Evolutionary conservation across 768 basidiomycete species (phyloP).

Genomic region (Termitomyces sp.): DNA sequence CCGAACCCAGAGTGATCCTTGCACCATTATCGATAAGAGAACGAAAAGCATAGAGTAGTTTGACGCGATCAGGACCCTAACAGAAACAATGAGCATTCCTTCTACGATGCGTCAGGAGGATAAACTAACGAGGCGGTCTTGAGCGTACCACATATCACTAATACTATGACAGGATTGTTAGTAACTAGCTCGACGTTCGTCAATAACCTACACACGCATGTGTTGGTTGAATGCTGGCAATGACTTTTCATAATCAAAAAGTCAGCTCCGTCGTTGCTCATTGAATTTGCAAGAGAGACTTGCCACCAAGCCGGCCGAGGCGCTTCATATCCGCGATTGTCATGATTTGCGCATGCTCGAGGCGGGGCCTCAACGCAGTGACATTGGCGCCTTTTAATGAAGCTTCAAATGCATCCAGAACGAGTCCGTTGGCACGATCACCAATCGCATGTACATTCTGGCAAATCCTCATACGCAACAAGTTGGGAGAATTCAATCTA

Average conservation of each 20-base stretch:
- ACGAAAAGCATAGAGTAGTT: constrained; percentile 84
- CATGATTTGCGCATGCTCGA: constrained; percentile 92
- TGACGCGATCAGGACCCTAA: constrained; percentile 80
- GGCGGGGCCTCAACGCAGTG: constrained; percentile 63
- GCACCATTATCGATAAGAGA: constrained; percentile 61
- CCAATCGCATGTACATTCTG: constrained; percentile 88
- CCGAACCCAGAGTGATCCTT: constrained; percentile 76
- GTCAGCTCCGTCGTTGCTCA: neutral
- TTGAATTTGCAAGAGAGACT: constrained; percentile 14
- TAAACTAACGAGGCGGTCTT: constrained; percentile 64
- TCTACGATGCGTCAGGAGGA: neutral
- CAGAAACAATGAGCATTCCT: constrained; percentile 1
- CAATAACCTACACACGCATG: constrained; percentile 57
- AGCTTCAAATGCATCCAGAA: constrained; percentile 78
- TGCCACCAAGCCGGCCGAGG: constrained; percentile 77
- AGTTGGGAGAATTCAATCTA: neutral
- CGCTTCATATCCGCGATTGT: constrained; percentile 69
- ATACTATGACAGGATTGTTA: constrained; percentile 36
- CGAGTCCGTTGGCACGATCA: constrained; percentile 81
- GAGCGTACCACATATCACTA: constrained; percentile 89
- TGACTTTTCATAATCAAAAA: constrained; percentile 46
- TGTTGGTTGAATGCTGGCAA: constrained; percentile 87
- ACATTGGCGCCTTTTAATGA: constrained; percentile 58
- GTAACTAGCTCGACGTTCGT: neutral
- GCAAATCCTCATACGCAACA: neutral